Evolutionary conservation across 2,329 filamentous ascomycete species (phyloP).

Genomic region (Epichloe typhina): DNA sequence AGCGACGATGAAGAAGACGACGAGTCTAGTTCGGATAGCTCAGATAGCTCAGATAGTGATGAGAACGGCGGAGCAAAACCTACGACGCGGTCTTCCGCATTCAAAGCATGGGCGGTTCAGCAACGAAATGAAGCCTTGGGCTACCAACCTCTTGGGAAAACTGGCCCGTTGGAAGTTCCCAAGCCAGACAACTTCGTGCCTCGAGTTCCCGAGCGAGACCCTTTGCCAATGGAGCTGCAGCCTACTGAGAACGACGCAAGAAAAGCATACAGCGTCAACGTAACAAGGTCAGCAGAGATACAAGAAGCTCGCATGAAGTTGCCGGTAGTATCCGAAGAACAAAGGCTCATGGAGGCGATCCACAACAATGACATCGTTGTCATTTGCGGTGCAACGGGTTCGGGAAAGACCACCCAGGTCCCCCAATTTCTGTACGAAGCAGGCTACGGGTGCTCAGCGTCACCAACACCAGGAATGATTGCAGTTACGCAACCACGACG

Average conservation of each 20-base stretch:
- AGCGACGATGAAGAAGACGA: slow-evolving; percentile 18
- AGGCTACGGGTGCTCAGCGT: slow-evolving; percentile 68
- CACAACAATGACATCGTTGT: slow-evolving; percentile 84
- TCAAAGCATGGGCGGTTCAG: slow-evolving; percentile 86
- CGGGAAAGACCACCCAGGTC: slow-evolving; percentile 93
- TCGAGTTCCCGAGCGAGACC: slow-evolving; percentile 55
- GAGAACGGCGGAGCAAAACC: slow-evolving; percentile 16
- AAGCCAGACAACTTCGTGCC: slow-evolving; percentile 51
- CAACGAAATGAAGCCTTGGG: slow-evolving; percentile 77
- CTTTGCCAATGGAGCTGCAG: slow-evolving; percentile 52
- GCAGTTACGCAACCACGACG: slow-evolving; percentile 88
- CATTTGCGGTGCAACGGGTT: slow-evolving; percentile 88
- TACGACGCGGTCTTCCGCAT: slow-evolving; percentile 44
- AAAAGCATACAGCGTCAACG: slow-evolving; percentile 63
- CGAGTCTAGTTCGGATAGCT: slow-evolving; percentile 19
- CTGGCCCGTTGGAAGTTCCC: slow-evolving; percentile 36
- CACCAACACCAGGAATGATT: slow-evolving; percentile 80
- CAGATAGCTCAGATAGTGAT: slow-evolving; percentile 14
- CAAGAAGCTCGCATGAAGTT: slow-evolving; percentile 67
- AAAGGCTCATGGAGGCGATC: slow-evolving; percentile 95
- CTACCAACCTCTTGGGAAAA: slow-evolving; percentile 34
- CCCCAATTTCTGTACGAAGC: slow-evolving; percentile 94
- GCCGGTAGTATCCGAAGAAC: slow-evolving; percentile 88
- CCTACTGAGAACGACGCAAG: slow-evolving; percentile 46
- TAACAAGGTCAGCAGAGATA: slow-evolving; percentile 58